Conservation (phyloP, 2,329 filamentous ascomycete genomes). For the Lithohypha guttulata region DNA sequence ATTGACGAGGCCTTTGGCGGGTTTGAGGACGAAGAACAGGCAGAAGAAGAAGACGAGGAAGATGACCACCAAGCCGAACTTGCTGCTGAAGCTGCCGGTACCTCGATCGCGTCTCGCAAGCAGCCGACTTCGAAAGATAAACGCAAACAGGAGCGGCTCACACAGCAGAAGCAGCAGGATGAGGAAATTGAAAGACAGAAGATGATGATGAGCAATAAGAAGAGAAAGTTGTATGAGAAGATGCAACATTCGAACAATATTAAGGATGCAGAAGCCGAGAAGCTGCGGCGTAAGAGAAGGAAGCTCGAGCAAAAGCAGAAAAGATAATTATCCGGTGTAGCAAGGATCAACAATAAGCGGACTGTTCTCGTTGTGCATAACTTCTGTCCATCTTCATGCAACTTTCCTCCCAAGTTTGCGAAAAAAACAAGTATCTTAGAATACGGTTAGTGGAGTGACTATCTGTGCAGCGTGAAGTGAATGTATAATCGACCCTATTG, state of each 20-base stretch:
- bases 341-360: too few species aligned
- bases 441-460: too few species aligned
- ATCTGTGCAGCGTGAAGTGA: too few species aligned
- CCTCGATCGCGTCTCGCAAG: conserved; percentile 36
- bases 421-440: too few species aligned
- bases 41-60: conserved; percentile 39
- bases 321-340: neutral
- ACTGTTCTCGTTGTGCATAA: too few species aligned
- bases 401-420: too few species aligned
- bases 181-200: conserved; percentile 88
- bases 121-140: conserved; percentile 55
- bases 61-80: conserved; percentile 76
- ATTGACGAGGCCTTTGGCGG: conserved; percentile 37
- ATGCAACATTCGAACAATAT: conserved; percentile 94
- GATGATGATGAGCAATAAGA: conserved; percentile 98
- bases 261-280: conserved; percentile 81
- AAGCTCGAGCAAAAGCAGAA: conserved; percentile 53
- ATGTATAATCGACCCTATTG: too few species aligned
- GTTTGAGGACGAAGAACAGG: conserved; percentile 35
- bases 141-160: conserved; percentile 57
- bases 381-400: too few species aligned
- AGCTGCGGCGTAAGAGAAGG: conserved; percentile 77
- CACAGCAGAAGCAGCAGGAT: conserved; percentile 53
- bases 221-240: conserved; percentile 93
- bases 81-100: conserved; percentile 77